Evolutionary conservation across 352 stramenopile species (phyloP), one percentile per base, ranked within the genome.

Genomic region (Detonula confervacea): DNA sequence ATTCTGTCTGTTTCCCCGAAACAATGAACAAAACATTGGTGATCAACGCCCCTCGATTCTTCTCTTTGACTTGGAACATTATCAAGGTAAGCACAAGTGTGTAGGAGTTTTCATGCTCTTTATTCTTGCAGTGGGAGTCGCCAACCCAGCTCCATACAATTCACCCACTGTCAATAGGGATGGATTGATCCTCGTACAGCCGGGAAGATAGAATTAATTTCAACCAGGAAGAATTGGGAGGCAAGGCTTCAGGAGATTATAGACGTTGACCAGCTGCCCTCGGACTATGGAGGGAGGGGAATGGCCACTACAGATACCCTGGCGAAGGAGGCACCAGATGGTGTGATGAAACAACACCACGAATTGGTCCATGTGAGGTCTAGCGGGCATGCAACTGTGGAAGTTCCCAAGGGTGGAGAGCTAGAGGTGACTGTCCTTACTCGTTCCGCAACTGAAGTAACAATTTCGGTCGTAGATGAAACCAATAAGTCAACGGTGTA

Each of bases 1-100:
- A 93, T 83, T 91, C 86, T 0, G 37, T 93, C 0, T 93, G 88
- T 69, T 96, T 95, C 70, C 91, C 91, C 9, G 92, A 96, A 84
- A 95, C 87, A 0, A 91, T 96, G 87, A 84, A 87, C 52, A 88
- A 83, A 71, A 94, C 88, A 70, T 76, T 94, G 42, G 84, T 96
- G 66, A 84, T 96, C 42, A 96, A 96, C 80, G 86, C 82, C 8
- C 92, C 92, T 16, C 29, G 66, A 73, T 91, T 95, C 71, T 96
- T 96, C 69, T 64, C 74, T 14, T 65, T 93, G 6, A 92, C 88
- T 44, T 96, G 91, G 91, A 76, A 59, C n/a, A 83, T 96, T 29
- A 92, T 95, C 70, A 93, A 93, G 77, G 80, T n/a, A n/a, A n/a
- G n/a, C n/a, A n/a, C n/a, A n/a, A n/a, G n/a, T n/a, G n/a, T n/a